phyloP scores from a whole-genome alignment of 768 basidiomycete species.

The Coprinopsis cinerea region DNA sequence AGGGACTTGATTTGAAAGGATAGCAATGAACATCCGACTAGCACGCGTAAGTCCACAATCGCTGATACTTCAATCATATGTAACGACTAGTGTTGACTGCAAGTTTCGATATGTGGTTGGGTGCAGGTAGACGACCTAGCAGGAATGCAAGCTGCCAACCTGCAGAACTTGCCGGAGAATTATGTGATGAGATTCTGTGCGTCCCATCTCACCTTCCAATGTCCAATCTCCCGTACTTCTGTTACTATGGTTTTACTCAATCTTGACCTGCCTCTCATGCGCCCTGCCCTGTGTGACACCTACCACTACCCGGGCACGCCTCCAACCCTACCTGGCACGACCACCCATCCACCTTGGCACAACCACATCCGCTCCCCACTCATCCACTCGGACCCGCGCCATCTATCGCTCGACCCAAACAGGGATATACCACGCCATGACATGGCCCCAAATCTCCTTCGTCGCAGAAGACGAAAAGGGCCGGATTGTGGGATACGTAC shows the following conservation, averaged over 20 bases:
- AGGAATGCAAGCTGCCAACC: constrained; percentile 92
- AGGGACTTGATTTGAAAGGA: too few species aligned
- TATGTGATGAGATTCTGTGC: constrained; percentile 77
- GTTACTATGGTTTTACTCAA: not conserved
- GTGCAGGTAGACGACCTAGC: constrained; percentile 82
- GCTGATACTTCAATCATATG: not conserved
- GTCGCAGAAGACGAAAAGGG: constrained; percentile 90
- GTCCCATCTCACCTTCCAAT: constrained; percentile 16
- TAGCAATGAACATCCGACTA: not conserved
- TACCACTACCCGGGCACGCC: too few species aligned
- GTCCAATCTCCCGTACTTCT: not conserved
- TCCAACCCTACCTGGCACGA: too few species aligned
- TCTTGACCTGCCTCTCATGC: not conserved
- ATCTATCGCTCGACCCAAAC: not conserved
- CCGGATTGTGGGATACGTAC: constrained; percentile 87
- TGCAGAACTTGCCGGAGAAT: constrained; percentile 91
- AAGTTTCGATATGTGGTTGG: too few species aligned
- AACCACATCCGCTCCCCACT: too few species aligned
- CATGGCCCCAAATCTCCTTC: constrained; percentile 91
- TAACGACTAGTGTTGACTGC: not conserved
- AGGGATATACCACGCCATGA: constrained; percentile 89
- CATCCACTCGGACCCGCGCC: not conserved
- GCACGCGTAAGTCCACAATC: not conserved
- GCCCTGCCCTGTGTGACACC: not conserved
- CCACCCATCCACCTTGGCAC: too few species aligned